Base-by-base conservation (phyloP, 352 stramenopile genomes). In the Peronospora tabacina region DNA sequence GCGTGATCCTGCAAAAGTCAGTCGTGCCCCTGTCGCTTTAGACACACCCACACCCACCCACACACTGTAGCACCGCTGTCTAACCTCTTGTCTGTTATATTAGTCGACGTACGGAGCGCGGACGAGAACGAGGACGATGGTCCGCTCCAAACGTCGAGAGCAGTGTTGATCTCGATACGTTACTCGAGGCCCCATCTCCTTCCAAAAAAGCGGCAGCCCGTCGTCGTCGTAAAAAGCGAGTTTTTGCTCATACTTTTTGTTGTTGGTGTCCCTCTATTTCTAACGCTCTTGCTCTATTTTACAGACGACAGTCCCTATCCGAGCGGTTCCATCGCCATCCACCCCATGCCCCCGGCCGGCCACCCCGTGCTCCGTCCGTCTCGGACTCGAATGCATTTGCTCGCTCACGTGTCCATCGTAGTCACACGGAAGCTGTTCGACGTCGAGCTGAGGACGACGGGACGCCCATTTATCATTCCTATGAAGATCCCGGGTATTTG, bases 401-500 rank as follows among this genome's bases (percentile, higher is more conserved):
- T 54, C 53, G 49, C 39, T 63, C 61, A 20, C 53, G 47, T 13
- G 30, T 58, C 10, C 50, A 68, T 16, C 70, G 70, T 46, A 63
- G 60, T 37, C 63, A 61, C 15, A 69, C 54, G 5, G 59, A 72
- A 16, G 26, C 59, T 6, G 63, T 50, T 0, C 63, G 55, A 24
- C 70, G 65, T 20, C 33, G 44, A 5, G 36, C 52, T 42, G 16
- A 75, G 15, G 64, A 74, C 20, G 58, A 81, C 19, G 61, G 69
- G 5, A 52, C 48, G 1, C 57, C 69, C n/a, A 64, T 76, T 22
- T 90, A 90, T 45, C 72, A 77, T 49, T 90, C 79, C 16, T 90
- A 85, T 51, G 79, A 90, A 34, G 79, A 90, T 58, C 79, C 79
- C 3, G 79, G 79, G 4, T 90, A 85, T 61, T 51, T 90, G 29